phyloP scores from a whole-genome alignment of 345 rosid species.

The Lagerstroemia speciosa region DNA sequence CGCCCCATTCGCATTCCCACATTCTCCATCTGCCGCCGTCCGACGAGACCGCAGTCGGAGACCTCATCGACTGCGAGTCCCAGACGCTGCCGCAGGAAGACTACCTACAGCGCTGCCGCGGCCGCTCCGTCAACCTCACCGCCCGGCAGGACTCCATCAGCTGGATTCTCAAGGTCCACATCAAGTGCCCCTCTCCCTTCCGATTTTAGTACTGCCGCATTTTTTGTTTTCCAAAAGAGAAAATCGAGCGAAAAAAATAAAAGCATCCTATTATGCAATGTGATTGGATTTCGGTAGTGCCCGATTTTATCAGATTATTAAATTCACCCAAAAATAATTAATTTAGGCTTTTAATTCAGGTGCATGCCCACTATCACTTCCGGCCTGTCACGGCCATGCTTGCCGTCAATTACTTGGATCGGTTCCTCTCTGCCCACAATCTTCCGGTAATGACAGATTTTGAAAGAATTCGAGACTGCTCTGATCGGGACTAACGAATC shows the following conservation, averaged over 20 bases:
- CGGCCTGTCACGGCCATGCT: constrained; percentile 44
- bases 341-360: constrained; percentile 32
- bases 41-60: constrained; percentile 17
- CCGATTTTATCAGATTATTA: background rate
- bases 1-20: background rate
- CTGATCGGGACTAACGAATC: background rate
- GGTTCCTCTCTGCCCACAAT: constrained; percentile 39
- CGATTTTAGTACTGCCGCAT: background rate
- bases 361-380: constrained; percentile 40
- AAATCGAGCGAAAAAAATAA: background rate
- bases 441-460: constrained; percentile 4
- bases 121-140: constrained; percentile 36
- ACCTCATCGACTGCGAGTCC: constrained; percentile 31
- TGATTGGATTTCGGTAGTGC: background rate
- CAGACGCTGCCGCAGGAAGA: constrained; percentile 27
- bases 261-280: background rate
- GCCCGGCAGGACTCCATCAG: constrained; percentile 64
- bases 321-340: background rate
- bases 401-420: constrained; percentile 53
- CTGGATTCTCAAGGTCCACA: constrained; percentile 50
- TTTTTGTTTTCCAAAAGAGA: background rate
- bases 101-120: constrained; percentile 37
- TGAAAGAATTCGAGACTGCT: constrained; percentile 4
- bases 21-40: constrained; percentile 7
- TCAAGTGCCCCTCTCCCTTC: background rate